phyloP scores from a whole-genome alignment of 2,329 filamentous ascomycete species.

The Thelonectria discophora region DNA sequence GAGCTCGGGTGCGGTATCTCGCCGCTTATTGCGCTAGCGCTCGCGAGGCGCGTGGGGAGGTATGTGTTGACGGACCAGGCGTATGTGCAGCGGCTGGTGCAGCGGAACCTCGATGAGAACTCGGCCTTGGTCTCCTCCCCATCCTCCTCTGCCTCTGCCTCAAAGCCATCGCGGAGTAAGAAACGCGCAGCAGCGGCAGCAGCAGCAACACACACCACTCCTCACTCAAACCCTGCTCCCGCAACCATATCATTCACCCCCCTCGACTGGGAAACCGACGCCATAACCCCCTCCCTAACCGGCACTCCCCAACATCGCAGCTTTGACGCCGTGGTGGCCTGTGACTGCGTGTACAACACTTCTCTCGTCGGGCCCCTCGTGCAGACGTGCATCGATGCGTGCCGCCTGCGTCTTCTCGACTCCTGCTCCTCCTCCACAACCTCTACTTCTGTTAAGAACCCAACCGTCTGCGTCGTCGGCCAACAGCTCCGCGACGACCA shows the following conservation, averaged over 20 bases:
- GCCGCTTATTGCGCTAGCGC: slow-evolving; percentile 75
- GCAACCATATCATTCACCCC: slow-evolving; percentile 63
- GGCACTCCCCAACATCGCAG: slow-evolving; percentile 48
- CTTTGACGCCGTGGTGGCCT: slow-evolving; percentile 81
- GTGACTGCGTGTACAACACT: slow-evolving; percentile 97
- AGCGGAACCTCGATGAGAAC: slow-evolving; percentile 78
- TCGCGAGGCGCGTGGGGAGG: slow-evolving; percentile 67
- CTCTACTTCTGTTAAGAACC: not conserved
- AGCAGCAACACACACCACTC: not conserved
- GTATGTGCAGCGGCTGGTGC: slow-evolving; percentile 82
- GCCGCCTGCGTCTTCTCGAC: slow-evolving; percentile 59
- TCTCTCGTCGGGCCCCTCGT: slow-evolving; percentile 83
- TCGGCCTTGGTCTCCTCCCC: slow-evolving; percentile 28
- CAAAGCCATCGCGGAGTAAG: slow-evolving; percentile 26
- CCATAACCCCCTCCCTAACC: slow-evolving; percentile 57
- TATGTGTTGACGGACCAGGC: slow-evolving; percentile 89
- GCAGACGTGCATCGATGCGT: slow-evolving; percentile 80
- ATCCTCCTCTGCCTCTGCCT: slow-evolving; percentile 17
- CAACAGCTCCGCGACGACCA: slow-evolving; percentile 88
- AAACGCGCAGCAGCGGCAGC: slow-evolving; percentile 17
- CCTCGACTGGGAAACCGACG: slow-evolving; percentile 85
- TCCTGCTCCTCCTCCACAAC: too few relatives aligned
- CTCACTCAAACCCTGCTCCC: too few relatives aligned
- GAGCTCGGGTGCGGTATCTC: slow-evolving; percentile 93
- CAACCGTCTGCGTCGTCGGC: slow-evolving; percentile 75